These are phyloP conservation scores for Ciborinia camelliae DNA, from an alignment of 2,329 filamentous ascomycete genomes.

Conservation along the genomic window DNA sequence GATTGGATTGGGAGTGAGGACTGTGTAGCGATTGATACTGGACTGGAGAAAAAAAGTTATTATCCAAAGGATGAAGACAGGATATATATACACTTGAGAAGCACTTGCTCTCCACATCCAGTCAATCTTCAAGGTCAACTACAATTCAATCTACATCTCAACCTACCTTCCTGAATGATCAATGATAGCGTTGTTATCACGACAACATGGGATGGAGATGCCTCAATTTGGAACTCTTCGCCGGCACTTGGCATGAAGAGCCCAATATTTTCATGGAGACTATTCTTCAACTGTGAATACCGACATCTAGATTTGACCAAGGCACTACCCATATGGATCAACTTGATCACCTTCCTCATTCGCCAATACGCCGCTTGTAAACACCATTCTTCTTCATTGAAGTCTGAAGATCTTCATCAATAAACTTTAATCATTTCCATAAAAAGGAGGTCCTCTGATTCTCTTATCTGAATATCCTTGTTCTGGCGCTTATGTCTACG, in stretches of 20 bases:
- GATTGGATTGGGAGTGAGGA: constrained; percentile 11
- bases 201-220: neutral
- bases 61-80: neutral
- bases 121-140: neutral
- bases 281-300: neutral
- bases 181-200: constrained; percentile 1
- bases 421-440: constrained; percentile 1
- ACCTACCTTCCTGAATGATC: constrained; percentile 19
- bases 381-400: constrained; percentile 4
- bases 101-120: neutral
- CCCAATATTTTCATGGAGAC: neutral
- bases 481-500: constrained; percentile 10
- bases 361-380: neutral
- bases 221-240: constrained; percentile 13
- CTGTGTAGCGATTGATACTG: constrained; percentile 12
- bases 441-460: constrained; percentile 18
- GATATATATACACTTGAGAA: constrained; percentile 17
- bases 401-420: constrained; percentile 12
- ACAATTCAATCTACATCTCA: neutral
- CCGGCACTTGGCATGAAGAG: constrained; percentile 8
- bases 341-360: constrained; percentile 17
- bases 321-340: neutral
- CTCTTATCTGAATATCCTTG: constrained; percentile 15
- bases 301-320: constrained; percentile 1
- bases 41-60: constrained; percentile 14